Evolutionary conservation across 495 filamentous ascomycete species (phyloP), one percentile per base, ranked within the genome.

Genomic region (Trichoderma parareesei): DNA sequence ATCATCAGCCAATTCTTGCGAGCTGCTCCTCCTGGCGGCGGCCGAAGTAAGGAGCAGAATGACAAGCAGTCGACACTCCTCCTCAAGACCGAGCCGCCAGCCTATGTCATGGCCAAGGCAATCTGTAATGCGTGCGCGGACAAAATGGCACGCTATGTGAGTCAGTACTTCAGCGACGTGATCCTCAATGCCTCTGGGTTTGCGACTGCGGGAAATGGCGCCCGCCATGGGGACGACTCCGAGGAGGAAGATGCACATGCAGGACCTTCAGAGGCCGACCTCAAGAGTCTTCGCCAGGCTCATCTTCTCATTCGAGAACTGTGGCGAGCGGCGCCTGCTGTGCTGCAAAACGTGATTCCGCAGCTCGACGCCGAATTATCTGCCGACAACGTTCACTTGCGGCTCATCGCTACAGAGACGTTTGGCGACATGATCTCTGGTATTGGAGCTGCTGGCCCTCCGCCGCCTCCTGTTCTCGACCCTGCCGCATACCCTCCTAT

Each of bases 101-200:
- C 94, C 1, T 98, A 99, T 73, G 90, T 91, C 68, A 97, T 97
- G 90, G 92, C 94, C 38, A 95, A 93, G 74, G 88, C 88, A 6
- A 88, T 99, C 38, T 99, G 94, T 74, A 94, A 93, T 69, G 78
- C 82, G n/a, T 93, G 87, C 65, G 86, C 90, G 2, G 94, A 96
- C 66, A 90, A 92, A 72, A 97, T 99, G 93, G 88, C 91, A 1
- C 87, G 92, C 60, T 88, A 92, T 69, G 88, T 97, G 64, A 92
- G 91, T 67, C 92, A 95, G 71, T 99, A 97, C 72, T 99, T 99
- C 75, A 94, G 92, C 73, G 91, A 97, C 65, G 91, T 98, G 33
- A 93, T 99, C 63, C 85, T 97, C 57, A 90, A 97, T 69, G 88
- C 90, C 13, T 91, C 93, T 0, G 82, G 85, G 3, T 79, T 77